Evolutionary conservation across 306 rosid species (phyloP).

Genomic region (Inga oerstediana): DNA sequence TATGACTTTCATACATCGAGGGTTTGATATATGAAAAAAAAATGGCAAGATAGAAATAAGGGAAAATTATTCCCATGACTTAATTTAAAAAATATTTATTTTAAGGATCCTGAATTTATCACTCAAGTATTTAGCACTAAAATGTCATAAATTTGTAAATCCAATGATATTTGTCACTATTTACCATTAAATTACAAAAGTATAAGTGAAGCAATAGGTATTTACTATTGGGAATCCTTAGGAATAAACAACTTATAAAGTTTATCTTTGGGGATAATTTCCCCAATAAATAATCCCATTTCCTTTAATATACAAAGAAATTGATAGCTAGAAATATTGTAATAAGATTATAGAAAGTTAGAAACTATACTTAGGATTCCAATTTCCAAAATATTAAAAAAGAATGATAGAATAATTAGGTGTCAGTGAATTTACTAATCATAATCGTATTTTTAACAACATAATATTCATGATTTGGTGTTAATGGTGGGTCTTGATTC

Average conservation of each 20-base stretch:
- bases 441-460: neutral
- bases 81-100: no score
- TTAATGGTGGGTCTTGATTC: constrained; percentile 1
- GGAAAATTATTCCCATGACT: no score
- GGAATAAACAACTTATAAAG: no score
- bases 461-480: neutral
- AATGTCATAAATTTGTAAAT: no score
- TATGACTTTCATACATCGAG: neutral
- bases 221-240: neutral
- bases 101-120: no score
- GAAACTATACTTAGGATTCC: neutral
- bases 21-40: no score
- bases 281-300: neutral
- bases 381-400: neutral
- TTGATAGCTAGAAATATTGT: neutral
- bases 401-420: neutral
- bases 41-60: no score
- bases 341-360: neutral
- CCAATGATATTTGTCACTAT: no score
- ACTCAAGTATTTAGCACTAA: no score
- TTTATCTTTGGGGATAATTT: neutral
- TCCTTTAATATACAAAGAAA: neutral
- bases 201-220: neutral
- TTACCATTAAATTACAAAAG: no score
- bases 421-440: neutral